Evolutionary conservation across 108 stramenopile genomes (phyloP).

Genomic region (Conticribra guillardii): DNA sequence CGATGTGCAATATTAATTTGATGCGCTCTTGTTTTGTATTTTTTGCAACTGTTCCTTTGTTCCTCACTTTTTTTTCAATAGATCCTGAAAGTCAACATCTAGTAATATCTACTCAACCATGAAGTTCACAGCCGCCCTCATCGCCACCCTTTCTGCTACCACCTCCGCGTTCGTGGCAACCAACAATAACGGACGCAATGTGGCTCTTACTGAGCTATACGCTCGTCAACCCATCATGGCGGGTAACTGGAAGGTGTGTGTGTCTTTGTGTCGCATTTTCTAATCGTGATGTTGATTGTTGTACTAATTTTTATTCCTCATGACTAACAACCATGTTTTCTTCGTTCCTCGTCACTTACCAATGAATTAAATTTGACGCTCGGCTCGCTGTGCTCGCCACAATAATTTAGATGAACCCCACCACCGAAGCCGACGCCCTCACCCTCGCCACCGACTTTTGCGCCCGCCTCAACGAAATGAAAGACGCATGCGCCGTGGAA

Average conservation of each 20-base stretch:
- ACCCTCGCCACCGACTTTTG: constrained; percentile 61
- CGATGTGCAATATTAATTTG: no score
- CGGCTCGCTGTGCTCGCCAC: no score
- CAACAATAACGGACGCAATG: not conserved
- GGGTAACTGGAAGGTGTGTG: constrained; percentile 77
- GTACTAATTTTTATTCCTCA: not conserved
- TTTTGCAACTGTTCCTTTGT: no score
- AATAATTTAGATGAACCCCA: constrained; percentile 56
- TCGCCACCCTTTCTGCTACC: constrained; percentile 20
- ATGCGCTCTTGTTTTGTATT: no score
- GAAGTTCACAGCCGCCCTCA: constrained; percentile 29
- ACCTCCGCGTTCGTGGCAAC: constrained; percentile 6
- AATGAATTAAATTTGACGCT: not conserved
- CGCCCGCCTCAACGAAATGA: constrained; percentile 39
- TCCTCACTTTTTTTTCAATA: no score
- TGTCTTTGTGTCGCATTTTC: not conserved
- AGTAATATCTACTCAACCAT: not conserved
- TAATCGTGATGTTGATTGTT: not conserved
- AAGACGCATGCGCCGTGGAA: constrained; percentile 48
- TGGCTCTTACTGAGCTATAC: constrained; percentile 11
- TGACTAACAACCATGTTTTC: not conserved
- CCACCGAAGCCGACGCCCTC: constrained; percentile 64
- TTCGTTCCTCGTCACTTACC: not conserved
- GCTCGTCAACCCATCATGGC: constrained; percentile 62
- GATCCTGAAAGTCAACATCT: no score